phyloP scores from a whole-genome alignment of 805 yeast genomes.

The Scheffersomyces amazonensis region DNA sequence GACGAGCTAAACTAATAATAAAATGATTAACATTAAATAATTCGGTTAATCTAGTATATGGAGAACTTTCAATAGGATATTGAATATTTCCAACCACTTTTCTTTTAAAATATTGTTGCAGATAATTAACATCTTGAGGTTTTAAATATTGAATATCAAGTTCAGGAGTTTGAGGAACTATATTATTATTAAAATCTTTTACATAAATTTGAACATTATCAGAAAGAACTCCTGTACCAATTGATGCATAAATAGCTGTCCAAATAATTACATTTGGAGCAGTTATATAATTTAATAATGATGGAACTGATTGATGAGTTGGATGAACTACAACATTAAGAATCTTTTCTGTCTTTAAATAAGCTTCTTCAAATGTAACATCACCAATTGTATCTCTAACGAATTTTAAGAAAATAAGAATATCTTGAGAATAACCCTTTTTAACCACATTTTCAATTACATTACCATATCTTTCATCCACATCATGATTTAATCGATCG shows the following conservation, averaged over 20 bases:
- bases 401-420: constrained; percentile 72
- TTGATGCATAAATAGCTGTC: constrained; percentile 86
- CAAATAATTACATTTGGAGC: constrained; percentile 89
- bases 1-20: constrained; percentile 86
- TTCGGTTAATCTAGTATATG: constrained; percentile 86
- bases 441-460: constrained; percentile 72
- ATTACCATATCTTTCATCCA: constrained; percentile 59
- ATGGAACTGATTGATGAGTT: constrained; percentile 64
- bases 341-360: constrained; percentile 70
- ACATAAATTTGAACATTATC: constrained; percentile 55
- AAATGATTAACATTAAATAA: constrained; percentile 93
- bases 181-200: constrained; percentile 60
- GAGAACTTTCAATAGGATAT: constrained; percentile 39
- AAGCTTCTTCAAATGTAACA: constrained; percentile 92
- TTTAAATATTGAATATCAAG: constrained; percentile 40
- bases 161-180: constrained; percentile 48
- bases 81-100: constrained; percentile 9
- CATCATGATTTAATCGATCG: constrained; percentile 50
- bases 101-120: constrained; percentile 39
- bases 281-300: constrained; percentile 80
- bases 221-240: constrained; percentile 67
- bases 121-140: constrained; percentile 44
- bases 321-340: constrained; percentile 87
- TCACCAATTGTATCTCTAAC: constrained; percentile 76
- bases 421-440: constrained; percentile 85